Conservation (phyloP, 441 rosid genomes). For the Raphanus hybrid region DNA sequence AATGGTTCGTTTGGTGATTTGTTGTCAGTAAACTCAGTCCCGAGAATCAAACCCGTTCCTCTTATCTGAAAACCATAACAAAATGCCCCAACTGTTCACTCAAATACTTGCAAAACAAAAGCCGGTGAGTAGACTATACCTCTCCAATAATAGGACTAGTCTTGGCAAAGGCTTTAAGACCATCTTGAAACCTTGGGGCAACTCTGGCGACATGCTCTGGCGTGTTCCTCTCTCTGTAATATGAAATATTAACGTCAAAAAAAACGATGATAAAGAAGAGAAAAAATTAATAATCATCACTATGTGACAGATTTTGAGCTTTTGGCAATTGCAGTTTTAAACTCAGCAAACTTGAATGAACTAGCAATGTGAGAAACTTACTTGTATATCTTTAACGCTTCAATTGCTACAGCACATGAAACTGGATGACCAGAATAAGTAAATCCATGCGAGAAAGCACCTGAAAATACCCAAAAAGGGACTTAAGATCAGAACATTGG, state of each 20-base stretch:
- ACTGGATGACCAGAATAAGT: constrained; percentile 98
- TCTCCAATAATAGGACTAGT: constrained; percentile 91
- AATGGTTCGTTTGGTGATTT: constrained; percentile 88
- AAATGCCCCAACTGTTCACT: not conserved
- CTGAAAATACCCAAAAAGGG: constrained; percentile 43
- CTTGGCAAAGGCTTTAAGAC: constrained; percentile 69
- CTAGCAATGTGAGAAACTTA: constrained; percentile 27
- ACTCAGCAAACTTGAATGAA: not conserved
- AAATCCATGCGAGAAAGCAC: constrained; percentile 89
- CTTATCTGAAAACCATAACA: constrained; percentile 61
- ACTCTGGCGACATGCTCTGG: constrained; percentile 56
- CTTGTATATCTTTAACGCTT: constrained; percentile 86
- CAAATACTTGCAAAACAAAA: constrained; percentile 6
- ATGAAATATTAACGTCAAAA: not conserved
- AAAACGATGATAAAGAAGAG: not conserved
- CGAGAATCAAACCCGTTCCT: constrained; percentile 92
- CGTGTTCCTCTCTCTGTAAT: constrained; percentile 76
- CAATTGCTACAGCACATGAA: constrained; percentile 85
- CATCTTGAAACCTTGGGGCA: constrained; percentile 83
- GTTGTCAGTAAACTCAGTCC: constrained; percentile 79
- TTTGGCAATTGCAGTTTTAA: not conserved
- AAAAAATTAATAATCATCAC: not conserved
- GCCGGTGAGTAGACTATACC: constrained; percentile 46
- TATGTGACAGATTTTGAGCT: not conserved
- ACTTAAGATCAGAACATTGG: constrained; percentile 17